Base-by-base conservation (phyloP, 331 rosid genomes). In the Saraca asoca region DNA sequence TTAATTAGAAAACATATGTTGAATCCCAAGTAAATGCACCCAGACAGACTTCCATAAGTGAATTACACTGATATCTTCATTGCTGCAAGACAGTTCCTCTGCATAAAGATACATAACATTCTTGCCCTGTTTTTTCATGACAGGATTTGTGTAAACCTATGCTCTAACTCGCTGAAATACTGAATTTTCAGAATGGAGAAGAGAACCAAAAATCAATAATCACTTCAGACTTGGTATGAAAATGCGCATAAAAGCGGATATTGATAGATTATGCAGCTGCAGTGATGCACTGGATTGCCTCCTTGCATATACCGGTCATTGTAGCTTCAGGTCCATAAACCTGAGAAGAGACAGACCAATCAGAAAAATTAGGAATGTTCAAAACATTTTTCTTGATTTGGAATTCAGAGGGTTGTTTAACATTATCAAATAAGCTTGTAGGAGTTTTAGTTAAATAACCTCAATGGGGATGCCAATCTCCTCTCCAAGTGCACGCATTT, bases 271-370 rank as follows among this genome's bases (percentile, higher is more conserved):
- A 94, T 62, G 99, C 99, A 5, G 97, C 80, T 58, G 85, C 95
- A 29, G 85, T 74, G 76, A 94, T 90, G 83, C 81, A 94, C 69
- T 94, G 87, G 60, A 90, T 94, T 75, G 99, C 99, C 82, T 90
- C 85, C 73, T 90, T 86, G 97, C 99, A 94, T 54, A 94, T 90
- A 7, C 99, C 97, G 18, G 99, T 94, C 98, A 94, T 94, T 42
- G 98, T 94, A 61, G 88, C 94, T 80, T 94, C 98, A 0, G 98
- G 98, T 41, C 98, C 99, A 71, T 94, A 94, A 62, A 94, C 96
- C 99, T 94, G 78, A 11, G 65, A 61, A 76, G 18, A 60, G 20
- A 62, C 56, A 35, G 16, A 50, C 20, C 38, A 49, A 52, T 52
- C 67, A 62, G 58, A 75, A 44, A n/a, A 24, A 24, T 24, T 24